Percentiles rank a stretch among this genome's conserved stretches.
Evolutionary conservation across 225 moss, liverwort and hornwort species (phyloP).

Genomic region (Marchantia polymorpha): DNA sequence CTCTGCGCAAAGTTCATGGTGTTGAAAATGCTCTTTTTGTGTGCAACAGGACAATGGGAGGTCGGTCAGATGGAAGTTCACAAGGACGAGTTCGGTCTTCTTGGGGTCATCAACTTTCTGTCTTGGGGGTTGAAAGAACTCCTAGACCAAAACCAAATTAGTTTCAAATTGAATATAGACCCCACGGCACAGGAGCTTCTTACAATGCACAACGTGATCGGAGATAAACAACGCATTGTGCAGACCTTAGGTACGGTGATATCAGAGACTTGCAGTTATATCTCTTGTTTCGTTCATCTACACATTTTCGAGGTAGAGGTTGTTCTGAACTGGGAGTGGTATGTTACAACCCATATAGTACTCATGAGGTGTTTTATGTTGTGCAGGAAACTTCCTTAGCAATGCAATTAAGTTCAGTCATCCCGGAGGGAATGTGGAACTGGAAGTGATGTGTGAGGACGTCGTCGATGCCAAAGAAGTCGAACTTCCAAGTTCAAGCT

Average conservation of each 20-base stretch:
- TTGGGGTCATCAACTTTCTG: slow-evolving; percentile 69
- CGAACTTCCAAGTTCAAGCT: background rate
- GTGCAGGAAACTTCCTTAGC: slow-evolving; percentile 66
- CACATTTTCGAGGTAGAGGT: too few species aligned
- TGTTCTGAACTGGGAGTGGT: background rate
- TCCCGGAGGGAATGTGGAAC: slow-evolving; percentile 60
- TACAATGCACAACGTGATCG: slow-evolving; percentile 52
- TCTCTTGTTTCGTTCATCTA: background rate
- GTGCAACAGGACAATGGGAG: slow-evolving; percentile 69
- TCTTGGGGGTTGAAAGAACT: slow-evolving; percentile 74
- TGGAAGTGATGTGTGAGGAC: slow-evolving; percentile 59
- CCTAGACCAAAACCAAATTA: slow-evolving; percentile 65
- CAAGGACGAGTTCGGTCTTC: slow-evolving; percentile 67
- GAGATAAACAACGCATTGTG: slow-evolving; percentile 74
- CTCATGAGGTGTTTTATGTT: background rate
- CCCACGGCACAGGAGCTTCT: slow-evolving; percentile 47
- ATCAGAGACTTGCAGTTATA: background rate
- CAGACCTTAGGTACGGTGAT: slow-evolving; percentile 56
- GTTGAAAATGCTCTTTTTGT: background rate
- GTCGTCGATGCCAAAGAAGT: slow-evolving; percentile 40
- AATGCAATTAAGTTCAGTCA: slow-evolving; percentile 76
- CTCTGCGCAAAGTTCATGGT: background rate
- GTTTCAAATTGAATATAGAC: slow-evolving; percentile 62
- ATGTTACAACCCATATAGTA: background rate
- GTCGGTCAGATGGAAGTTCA: slow-evolving; percentile 72